Conservation (phyloP, 768 basidiomycete genomes). For the Suillus plorans region DNA sequence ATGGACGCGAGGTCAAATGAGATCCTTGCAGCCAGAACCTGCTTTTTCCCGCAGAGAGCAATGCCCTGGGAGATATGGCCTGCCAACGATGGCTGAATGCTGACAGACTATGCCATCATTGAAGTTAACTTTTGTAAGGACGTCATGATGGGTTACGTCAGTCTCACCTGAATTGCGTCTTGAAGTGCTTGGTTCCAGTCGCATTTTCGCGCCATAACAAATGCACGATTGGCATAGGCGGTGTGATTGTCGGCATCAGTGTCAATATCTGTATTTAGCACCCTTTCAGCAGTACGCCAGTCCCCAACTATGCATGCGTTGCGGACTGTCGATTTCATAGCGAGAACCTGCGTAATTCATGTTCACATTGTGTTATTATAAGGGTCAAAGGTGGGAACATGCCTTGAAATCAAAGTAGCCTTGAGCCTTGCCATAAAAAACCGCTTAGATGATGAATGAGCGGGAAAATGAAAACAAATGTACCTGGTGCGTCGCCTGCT, state of each 20-base stretch:
- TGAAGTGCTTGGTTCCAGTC: not conserved
- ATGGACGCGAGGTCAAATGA: no score
- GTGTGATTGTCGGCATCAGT: not conserved
- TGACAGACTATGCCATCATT: no score
- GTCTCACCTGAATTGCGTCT: not conserved
- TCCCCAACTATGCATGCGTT: not conserved
- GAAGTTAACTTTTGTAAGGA: no score
- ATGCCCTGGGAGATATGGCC: no score
- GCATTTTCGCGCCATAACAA: not conserved
- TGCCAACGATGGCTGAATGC: no score
- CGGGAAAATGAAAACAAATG: no score
- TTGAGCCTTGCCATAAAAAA: not conserved
- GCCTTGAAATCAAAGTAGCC: not conserved
- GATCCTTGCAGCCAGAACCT: no score
- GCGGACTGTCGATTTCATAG: not conserved
- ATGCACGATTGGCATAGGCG: not conserved
- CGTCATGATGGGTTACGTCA: no score
- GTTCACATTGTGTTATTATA: not conserved
- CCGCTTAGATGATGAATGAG: not conserved
- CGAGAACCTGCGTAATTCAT: not conserved
- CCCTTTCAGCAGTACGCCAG: not conserved
- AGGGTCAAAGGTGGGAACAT: not conserved
- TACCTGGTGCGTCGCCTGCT: no score
- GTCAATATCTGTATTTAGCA: not conserved
- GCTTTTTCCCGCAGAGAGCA: no score